A percentile compares a stretch with the other conserved stretches of the same genome.
Evolutionary conservation across 805 yeast genomes (phyloP).

Genomic region (Wickerhamiella hasegawae): DNA sequence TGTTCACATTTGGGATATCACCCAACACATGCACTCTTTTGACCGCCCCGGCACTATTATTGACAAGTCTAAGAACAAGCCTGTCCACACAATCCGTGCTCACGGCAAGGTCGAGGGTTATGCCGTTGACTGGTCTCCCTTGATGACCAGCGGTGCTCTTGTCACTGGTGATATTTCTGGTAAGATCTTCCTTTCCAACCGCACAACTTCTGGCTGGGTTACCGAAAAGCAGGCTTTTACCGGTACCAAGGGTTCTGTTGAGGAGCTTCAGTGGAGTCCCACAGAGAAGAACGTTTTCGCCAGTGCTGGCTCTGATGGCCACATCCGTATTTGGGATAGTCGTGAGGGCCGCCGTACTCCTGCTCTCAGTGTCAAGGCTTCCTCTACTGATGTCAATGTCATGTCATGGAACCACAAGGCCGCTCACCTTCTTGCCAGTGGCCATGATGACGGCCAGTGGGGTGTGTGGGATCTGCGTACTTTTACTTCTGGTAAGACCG

Average conservation of each 20-base stretch:
- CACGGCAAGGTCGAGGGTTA: constrained; percentile 97
- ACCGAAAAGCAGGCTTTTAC: constrained; percentile 72
- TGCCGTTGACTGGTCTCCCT: constrained; percentile 93
- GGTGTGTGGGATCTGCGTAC: constrained; percentile 95
- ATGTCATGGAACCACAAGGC: constrained; percentile 88
- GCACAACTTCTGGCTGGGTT: constrained; percentile 62
- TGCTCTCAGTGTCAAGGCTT: constrained; percentile 69
- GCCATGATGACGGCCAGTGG: constrained; percentile 96
- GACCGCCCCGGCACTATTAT: constrained; percentile 76
- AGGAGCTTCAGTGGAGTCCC: constrained; percentile 93
- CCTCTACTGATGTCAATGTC: constrained; percentile 77
- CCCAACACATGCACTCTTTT: constrained; percentile 66
- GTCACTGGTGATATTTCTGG: constrained; percentile 85
- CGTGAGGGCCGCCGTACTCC: constrained; percentile 86
- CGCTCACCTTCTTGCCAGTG: constrained; percentile 77
- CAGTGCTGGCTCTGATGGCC: constrained; percentile 86
- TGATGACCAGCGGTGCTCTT: constrained; percentile 60
- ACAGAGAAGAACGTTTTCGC: constrained; percentile 89
- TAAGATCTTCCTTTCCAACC: constrained; percentile 57
- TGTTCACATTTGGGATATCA: constrained; percentile 66
- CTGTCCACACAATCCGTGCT: constrained; percentile 60
- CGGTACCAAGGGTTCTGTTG: constrained; percentile 49
- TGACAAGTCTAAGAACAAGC: constrained; percentile 62
- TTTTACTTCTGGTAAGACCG: constrained; percentile 59
- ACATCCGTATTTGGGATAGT: constrained; percentile 90